These are phyloP conservation scores for Oemleria cerasiformis DNA, from an alignment of 306 rosid genomes.

Conservation along the genomic window DNA sequence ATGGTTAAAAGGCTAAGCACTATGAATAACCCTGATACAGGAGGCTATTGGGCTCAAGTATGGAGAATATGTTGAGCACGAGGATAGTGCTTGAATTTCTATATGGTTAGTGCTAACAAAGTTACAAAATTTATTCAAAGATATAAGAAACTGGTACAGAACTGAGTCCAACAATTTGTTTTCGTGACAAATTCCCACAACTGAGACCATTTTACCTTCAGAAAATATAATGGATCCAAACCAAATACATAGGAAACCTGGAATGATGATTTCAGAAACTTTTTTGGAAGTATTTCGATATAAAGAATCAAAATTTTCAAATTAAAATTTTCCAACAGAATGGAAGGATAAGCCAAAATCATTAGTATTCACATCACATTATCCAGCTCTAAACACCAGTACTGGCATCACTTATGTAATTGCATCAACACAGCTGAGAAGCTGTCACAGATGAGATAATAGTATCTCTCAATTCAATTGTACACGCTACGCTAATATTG, in stretches of 20 bases:
- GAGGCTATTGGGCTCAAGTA: not conserved
- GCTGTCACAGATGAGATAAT: not conserved
- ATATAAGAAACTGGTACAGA: not conserved
- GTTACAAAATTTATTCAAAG: not conserved
- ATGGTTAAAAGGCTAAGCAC: too few species aligned
- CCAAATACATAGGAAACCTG: not conserved
- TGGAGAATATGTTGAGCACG: not conserved
- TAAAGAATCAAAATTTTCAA: not conserved
- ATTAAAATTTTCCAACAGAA: not conserved
- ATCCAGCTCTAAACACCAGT: not conserved
- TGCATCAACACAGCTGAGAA: not conserved
- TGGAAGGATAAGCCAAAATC: not conserved
- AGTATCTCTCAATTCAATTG: not conserved
- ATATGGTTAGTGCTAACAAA: too few species aligned
- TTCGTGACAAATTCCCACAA: not conserved
- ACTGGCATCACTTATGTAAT: not conserved
- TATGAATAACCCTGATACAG: too few species aligned
- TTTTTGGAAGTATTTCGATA: not conserved
- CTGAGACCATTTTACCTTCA: too few species aligned
- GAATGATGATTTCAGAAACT: not conserved
- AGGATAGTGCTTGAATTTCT: not conserved
- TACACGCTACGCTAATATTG: not conserved
- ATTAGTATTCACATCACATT: not conserved
- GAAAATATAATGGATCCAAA: not conserved
- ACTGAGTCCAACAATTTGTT: not conserved